Evolutionary conservation across 306 rosid genomes (phyloP), one percentile per base, ranked within the genome.

Genomic region (Crotalaria pallida): DNA sequence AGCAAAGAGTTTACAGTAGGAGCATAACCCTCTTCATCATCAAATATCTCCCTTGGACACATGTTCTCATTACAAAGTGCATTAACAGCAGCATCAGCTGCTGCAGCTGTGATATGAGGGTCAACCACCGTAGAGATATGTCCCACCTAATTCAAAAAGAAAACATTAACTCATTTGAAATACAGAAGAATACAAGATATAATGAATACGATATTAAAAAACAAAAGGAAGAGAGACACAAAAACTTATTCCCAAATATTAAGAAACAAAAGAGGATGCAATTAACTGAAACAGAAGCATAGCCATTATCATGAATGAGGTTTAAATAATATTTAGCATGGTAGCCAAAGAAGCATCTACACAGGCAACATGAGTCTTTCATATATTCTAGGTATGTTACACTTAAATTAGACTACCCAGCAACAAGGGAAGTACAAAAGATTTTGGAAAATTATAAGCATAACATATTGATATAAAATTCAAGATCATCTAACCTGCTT

Each of bases 81-180:
- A 58, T 77, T 70, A 69, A 87, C 72, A 29, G 97, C 87, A 74
- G 98, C 98, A 72, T 81, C 85, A 52, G 98, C 97, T 45, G 96
- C 97, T 15, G 96, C 92, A 65, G 88, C 92, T 19, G 96, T 65
- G 59, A 91, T 82, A 59, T 82, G 87, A 62, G 96, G 95, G 58
- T 88, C 95, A 58, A 89, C 97, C 88, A 83, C 81, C 50, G 84
- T 73, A 72, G 99, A 81, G 4, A 94, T 74, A 59, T 78, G 85
- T 73, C 95, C 92, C 79, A 88, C 99, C 99, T 94, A 75, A 78
- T 29, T 21, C 72, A 69, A 73, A 79, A n/a, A n/a, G n/a, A n/a
- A 76, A 69, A 80, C 48, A 72, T 59, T n/a, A 36, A 58, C 41
- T 6, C 40, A 66, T 31, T 18, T 18, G 47, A 66, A 60, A 65